Percentiles rank a stretch among this genome's conserved stretches.
These are phyloP conservation scores for Plasmodium vivax DNA, from an alignment of 169 alveolate species.

Conservation along the genomic window DNA sequence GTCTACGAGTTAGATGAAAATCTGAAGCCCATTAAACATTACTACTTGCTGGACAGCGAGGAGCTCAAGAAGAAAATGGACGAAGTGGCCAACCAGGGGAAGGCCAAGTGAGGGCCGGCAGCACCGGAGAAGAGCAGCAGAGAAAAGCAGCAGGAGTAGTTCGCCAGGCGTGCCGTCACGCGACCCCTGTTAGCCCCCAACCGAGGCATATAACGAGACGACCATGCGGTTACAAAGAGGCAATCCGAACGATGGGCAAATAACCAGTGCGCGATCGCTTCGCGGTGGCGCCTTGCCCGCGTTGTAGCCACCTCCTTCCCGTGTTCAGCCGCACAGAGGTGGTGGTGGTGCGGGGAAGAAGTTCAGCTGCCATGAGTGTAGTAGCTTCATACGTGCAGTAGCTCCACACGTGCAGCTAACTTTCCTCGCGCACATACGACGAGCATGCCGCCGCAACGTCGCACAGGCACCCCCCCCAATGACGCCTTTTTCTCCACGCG, in stretches of 20 bases:
- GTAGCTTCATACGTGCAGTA: no score
- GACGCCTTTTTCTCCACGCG: background rate
- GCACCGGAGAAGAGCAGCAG: no score
- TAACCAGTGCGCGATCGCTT: background rate
- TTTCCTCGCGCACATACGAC: background rate
- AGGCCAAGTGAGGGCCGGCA: slow-evolving; percentile 85
- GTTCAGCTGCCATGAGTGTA: background rate
- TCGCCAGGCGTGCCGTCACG: background rate
- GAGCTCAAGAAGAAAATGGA: slow-evolving; percentile 88
- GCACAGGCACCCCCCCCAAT: background rate
- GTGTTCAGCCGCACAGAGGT: background rate
- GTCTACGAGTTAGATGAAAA: slow-evolving; percentile 95
- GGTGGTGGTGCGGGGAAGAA: background rate
- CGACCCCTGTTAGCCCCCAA: background rate
- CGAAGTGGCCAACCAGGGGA: slow-evolving; percentile 96
- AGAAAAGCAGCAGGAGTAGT: background rate
- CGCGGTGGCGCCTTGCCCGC: background rate
- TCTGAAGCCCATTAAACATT: slow-evolving; percentile 90
- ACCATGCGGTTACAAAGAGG: background rate
- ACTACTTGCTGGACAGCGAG: slow-evolving; percentile 94
- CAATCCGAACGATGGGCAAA: background rate
- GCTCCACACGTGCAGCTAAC: background rate
- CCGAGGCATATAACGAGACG: background rate
- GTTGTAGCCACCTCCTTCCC: background rate
- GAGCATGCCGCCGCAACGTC: background rate